These are phyloP conservation scores for Lactarius indigo DNA, from an alignment of 768 basidiomycete genomes.

Conservation along the genomic window DNA sequence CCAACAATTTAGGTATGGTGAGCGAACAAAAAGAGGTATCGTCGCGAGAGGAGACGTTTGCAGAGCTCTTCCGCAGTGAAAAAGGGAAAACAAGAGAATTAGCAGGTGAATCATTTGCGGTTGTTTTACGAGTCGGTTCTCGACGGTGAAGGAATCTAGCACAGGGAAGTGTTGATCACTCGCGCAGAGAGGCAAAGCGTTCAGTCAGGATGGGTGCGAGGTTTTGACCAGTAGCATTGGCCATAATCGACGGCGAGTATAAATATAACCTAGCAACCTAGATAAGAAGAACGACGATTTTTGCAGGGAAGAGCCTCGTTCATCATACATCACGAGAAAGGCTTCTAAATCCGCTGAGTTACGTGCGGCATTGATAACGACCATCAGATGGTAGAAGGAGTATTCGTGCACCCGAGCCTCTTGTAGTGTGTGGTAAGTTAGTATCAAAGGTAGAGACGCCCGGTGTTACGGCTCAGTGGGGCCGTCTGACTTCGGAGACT, in stretches of 20 bases:
- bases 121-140: not conserved
- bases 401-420: too few relatives aligned
- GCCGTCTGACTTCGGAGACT: too few relatives aligned
- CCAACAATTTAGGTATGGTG: conserved; percentile 29
- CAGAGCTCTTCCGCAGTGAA: not conserved
- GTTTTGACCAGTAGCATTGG: too few relatives aligned
- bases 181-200: not conserved
- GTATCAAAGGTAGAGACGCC: too few relatives aligned
- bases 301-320: too few relatives aligned
- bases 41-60: conserved; percentile 4
- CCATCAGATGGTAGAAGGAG: too few relatives aligned
- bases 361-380: too few relatives aligned
- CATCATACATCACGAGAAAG: too few relatives aligned
- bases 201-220: not conserved
- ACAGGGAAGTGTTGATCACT: not conserved
- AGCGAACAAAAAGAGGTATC: conserved; percentile 30
- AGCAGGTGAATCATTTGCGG: not conserved
- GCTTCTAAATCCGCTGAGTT: too few relatives aligned
- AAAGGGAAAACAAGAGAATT: conserved; percentile 1
- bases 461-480: too few relatives aligned
- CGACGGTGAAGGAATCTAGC: not conserved
- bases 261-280: not conserved
- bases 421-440: too few relatives aligned
- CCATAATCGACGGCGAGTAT: not conserved
- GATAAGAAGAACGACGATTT: too few relatives aligned